These are phyloP conservation scores for Elsinoe australis DNA, from an alignment of 2,329 filamentous ascomycete species.

Conservation along the genomic window DNA sequence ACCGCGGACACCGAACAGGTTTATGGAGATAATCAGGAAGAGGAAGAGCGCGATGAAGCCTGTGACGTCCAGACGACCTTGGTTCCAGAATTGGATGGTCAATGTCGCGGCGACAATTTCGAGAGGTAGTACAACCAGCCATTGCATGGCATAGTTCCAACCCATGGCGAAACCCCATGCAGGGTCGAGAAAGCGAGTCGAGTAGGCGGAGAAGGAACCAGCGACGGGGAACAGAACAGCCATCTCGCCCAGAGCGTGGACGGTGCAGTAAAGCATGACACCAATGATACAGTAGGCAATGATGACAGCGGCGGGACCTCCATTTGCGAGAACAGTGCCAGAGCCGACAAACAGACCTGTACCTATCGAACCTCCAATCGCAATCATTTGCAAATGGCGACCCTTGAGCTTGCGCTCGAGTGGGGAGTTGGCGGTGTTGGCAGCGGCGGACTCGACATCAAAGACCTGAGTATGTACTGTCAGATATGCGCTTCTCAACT, in stretches of 20 bases:
- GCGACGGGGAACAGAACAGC: conserved; percentile 31
- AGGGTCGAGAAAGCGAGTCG: conserved; percentile 30
- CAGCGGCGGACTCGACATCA: conserved; percentile 55
- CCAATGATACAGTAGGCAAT: conserved; percentile 29
- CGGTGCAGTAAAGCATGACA: conserved; percentile 29
- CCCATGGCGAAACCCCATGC: conserved; percentile 33
- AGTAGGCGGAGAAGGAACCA: conserved; percentile 32
- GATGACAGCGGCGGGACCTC: conserved; percentile 31
- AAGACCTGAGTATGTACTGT: conserved; percentile 37
- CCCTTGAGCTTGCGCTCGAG: conserved; percentile 69
- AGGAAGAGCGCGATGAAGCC: conserved; percentile 29
- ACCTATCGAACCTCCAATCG: conserved; percentile 78
- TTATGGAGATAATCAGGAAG: conserved; percentile 28
- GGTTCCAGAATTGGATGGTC: conserved; percentile 30
- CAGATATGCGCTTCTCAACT: no score
- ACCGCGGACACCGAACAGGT: conserved; percentile 29
- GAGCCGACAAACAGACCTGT: conserved; percentile 32
- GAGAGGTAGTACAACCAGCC: conserved; percentile 30
- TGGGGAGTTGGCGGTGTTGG: conserved; percentile 63
- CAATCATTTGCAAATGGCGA: conserved; percentile 93
- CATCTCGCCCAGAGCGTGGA: conserved; percentile 32
- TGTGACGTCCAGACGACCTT: conserved; percentile 18
- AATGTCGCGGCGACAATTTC: conserved; percentile 30
- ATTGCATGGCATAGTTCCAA: conserved; percentile 32
- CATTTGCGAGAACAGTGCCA: conserved; percentile 27